Conservation (phyloP, 352 stramenopile genomes). For the Phytophthora macrochlamydospora region DNA sequence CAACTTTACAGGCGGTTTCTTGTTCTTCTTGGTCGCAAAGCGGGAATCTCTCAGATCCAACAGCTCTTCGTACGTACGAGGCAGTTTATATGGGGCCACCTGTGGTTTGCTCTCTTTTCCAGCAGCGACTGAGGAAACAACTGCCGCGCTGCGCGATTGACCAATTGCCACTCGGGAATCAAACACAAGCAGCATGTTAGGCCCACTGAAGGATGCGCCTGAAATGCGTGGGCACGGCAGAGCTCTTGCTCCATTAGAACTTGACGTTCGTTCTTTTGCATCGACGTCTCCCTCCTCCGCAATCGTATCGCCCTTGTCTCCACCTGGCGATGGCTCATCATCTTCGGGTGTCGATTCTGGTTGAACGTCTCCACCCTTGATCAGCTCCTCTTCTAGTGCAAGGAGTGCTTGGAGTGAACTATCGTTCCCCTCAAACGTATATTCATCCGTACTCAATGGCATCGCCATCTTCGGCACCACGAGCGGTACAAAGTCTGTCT, state of each 20-base stretch:
- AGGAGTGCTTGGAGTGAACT: conserved; percentile 55
- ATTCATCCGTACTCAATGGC: conserved; percentile 66
- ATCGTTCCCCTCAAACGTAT: conserved; percentile 55
- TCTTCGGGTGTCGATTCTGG: conserved; percentile 26
- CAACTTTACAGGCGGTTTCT: conserved; percentile 64
- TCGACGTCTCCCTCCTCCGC: conserved; percentile 20
- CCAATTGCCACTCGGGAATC: conserved; percentile 83
- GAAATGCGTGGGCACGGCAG: conserved; percentile 82
- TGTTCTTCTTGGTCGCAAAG: conserved; percentile 84
- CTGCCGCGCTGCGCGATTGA: conserved; percentile 54
- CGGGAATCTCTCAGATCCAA: conserved; percentile 74
- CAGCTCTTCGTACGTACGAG: conserved; percentile 79
- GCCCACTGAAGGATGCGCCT: conserved; percentile 80
- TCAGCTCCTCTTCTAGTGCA: conserved; percentile 75
- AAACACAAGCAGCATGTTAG: conserved; percentile 87
- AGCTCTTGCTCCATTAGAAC: conserved; percentile 28
- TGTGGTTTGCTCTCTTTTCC: conserved; percentile 56
- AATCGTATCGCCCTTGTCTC: conserved; percentile 23
- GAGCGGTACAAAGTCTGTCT: conserved; percentile 76
- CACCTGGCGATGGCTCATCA: conserved; percentile 16
- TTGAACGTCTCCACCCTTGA: conserved; percentile 44
- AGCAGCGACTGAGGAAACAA: conserved; percentile 51
- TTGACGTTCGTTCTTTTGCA: conserved; percentile 20
- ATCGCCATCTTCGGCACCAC: conserved; percentile 67
- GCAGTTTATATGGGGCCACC: conserved; percentile 50